Evolutionary conservation across 441 rosid species (phyloP).

Genomic region (Jatropha multifida): DNA sequence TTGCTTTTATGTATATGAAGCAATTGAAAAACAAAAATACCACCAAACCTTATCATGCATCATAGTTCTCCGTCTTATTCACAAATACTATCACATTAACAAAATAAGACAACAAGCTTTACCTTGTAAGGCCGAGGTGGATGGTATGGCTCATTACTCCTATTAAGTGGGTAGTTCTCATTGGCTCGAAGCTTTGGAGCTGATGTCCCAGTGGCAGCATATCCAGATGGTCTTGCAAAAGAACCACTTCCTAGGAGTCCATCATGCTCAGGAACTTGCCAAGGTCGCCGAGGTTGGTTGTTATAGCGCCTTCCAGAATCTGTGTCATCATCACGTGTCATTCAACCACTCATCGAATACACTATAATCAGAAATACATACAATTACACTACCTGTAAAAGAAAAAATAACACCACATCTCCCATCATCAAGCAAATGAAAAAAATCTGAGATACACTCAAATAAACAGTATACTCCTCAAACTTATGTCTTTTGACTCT

Average conservation of each 20-base stretch:
- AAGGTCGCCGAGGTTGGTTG: constrained; percentile 70
- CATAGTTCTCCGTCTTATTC: not conserved
- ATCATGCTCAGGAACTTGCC: constrained; percentile 95
- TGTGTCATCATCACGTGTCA: constrained; percentile 20
- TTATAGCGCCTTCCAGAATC: constrained; percentile 76
- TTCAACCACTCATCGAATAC: constrained; percentile 8
- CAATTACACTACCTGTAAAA: not conserved
- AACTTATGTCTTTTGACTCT: not conserved
- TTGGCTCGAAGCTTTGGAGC: constrained; percentile 63
- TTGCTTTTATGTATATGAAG: constrained; percentile 1
- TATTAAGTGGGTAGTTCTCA: constrained; percentile 62
- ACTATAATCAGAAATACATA: not conserved
- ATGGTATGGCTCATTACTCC: constrained; percentile 83
- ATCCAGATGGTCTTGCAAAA: constrained; percentile 82
- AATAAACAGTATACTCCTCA: constrained; percentile 10
- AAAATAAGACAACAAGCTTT: constrained; percentile 24
- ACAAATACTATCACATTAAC: not conserved
- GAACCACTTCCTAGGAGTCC: constrained; percentile 99
- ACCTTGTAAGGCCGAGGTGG: constrained; percentile 99
- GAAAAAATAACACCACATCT: not conserved
- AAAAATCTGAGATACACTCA: not conserved
- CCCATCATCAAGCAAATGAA: not conserved
- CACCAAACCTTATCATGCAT: not conserved
- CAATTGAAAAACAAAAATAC: constrained; percentile 5
- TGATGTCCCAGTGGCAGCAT: constrained; percentile 52